These are phyloP conservation scores for Phaeodactylum tricornutum DNA, from an alignment of 108 stramenopile species.

Conservation along the genomic window DNA sequence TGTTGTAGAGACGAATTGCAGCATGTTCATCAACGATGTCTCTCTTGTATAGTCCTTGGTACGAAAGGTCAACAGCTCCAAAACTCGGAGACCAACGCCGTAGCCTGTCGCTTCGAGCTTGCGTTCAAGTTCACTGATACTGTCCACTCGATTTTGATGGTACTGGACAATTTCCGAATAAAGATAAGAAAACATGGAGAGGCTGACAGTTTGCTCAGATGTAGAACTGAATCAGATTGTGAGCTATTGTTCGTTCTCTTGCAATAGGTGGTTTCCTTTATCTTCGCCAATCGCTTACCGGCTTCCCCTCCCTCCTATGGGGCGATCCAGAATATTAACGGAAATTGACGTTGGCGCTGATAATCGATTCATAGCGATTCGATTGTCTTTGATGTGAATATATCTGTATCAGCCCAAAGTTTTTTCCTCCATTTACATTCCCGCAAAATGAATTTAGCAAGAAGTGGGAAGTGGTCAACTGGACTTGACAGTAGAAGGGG, in stretches of 20 bases:
- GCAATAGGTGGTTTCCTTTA: too few species aligned
- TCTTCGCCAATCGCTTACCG: too few species aligned
- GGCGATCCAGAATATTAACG: conserved; percentile 55
- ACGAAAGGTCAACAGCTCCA: conserved; percentile 84
- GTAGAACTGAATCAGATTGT: too few species aligned
- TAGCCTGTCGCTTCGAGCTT: conserved; percentile 87
- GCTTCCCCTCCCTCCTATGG: conserved; percentile 43
- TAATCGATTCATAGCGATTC: too few species aligned
- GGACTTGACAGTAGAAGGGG: too few species aligned
- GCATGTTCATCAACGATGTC: conserved; percentile 71
- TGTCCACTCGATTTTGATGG: conserved; percentile 83
- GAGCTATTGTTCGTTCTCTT: too few species aligned
- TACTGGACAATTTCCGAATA: conserved; percentile 95
- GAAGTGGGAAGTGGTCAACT: too few species aligned
- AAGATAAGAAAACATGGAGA: conserved; percentile 88
- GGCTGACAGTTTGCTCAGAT: conserved; percentile 38
- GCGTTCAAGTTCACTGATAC: conserved; percentile 86
- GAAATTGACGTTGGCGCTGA: too few species aligned
- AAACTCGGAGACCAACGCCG: conserved; percentile 84
- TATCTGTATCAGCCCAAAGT: too few species aligned
- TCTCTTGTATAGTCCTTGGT: conserved; percentile 70
- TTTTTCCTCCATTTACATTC: too few species aligned
- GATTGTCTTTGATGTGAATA: too few species aligned
- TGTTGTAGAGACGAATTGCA: conserved; percentile 89
- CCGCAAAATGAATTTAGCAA: too few species aligned